These are phyloP conservation scores for Silene conica DNA, from an alignment of 148 eudicot species.

Conservation along the genomic window DNA sequence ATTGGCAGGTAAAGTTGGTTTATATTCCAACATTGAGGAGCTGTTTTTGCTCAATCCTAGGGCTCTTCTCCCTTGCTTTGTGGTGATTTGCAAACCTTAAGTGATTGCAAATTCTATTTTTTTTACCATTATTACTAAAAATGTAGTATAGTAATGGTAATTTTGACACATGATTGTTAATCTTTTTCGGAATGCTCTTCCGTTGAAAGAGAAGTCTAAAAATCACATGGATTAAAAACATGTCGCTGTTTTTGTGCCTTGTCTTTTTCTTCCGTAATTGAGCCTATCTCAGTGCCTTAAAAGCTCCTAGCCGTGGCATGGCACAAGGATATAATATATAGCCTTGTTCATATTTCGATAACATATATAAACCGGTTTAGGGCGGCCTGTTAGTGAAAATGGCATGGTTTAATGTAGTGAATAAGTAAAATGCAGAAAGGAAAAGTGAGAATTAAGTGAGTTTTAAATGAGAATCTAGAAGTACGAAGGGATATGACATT, in stretches of 20 bases:
- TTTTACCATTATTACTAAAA: constrained; percentile 5
- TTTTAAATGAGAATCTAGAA: neutral
- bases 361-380: no score
- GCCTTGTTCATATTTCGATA: no score
- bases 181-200: no score
- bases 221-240: no score
- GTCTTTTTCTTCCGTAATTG: no score
- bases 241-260: neutral
- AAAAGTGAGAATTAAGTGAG: neutral
- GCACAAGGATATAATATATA: neutral
- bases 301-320: no score
- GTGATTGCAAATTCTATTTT: neutral
- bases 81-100: constrained; percentile 80
- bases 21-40: constrained; percentile 92
- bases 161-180: constrained; percentile 12
- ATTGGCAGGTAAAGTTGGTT: constrained; percentile 90
- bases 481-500: neutral
- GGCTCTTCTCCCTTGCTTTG: constrained; percentile 97
- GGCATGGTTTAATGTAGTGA: neutral
- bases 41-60: constrained; percentile 85
- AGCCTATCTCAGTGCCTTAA: no score
- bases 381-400: neutral
- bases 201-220: no score
- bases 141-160: constrained; percentile 10
- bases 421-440: neutral